Evolutionary conservation across 108 stramenopile species (phyloP).

Genomic region (Nitzschia sp.): DNA sequence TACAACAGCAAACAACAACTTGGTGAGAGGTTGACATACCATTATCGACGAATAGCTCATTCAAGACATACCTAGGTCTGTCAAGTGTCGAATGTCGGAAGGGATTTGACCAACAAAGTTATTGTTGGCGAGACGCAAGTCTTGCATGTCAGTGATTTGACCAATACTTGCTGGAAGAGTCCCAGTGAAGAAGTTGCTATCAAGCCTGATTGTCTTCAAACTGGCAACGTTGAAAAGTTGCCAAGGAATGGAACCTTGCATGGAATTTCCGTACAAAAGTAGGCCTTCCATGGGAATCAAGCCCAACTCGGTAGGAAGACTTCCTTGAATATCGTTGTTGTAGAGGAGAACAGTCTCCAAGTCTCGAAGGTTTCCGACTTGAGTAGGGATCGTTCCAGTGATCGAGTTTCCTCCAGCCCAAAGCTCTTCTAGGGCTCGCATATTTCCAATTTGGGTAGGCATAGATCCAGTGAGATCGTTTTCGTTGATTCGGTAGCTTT

Average conservation of each 20-base stretch:
- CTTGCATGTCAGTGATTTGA: constrained; percentile 41
- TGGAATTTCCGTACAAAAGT: constrained; percentile 36
- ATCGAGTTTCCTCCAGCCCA: constrained; percentile 30
- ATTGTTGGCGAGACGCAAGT: constrained; percentile 53
- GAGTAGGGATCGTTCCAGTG: constrained; percentile 26
- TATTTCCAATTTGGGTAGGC: constrained; percentile 13
- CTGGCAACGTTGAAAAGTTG: constrained; percentile 48
- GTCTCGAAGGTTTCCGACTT: constrained; percentile 33
- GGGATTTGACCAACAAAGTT: constrained; percentile 53
- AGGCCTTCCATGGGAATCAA: constrained; percentile 32
- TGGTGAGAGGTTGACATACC: neutral
- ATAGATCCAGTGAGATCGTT: constrained; percentile 25
- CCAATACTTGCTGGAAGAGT: constrained; percentile 57
- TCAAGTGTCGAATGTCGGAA: constrained; percentile 24
- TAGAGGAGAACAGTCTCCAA: constrained; percentile 26
- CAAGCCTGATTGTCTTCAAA: constrained; percentile 27
- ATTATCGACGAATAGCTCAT: constrained; percentile 6
- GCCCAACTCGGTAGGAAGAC: constrained; percentile 33
- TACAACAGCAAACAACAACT: neutral
- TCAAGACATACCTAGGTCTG: constrained; percentile 30
- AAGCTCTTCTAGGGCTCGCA: constrained; percentile 32
- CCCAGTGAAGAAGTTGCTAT: constrained; percentile 68
- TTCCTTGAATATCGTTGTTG: constrained; percentile 26
- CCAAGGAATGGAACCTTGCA: constrained; percentile 44
- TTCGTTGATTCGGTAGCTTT: constrained; percentile 27